Base-by-base conservation (phyloP, 2,329 filamentous ascomycete genomes). In the Colletotrichum falcatum region DNA sequence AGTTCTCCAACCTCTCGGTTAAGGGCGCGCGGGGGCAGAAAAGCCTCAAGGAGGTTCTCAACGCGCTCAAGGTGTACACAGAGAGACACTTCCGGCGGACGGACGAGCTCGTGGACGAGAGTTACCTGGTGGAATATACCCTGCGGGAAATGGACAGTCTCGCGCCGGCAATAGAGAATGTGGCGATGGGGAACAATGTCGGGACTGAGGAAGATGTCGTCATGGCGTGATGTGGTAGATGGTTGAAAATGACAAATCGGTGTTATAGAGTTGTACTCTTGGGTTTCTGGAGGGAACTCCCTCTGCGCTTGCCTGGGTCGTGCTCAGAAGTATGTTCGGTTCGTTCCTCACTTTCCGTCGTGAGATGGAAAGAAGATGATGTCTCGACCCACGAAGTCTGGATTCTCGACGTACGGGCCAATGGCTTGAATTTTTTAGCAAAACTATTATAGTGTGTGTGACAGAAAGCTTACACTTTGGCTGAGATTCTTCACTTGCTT, bases 71-170 rank as follows among this genome's bases (percentile, higher is more conserved):
- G 75, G 93, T 92, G 20, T 98, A 99, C 79, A 97, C 95, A 0
- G 94, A 98, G 81, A 88, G 95, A 74, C 96, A 99, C 80, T 98
- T 97, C 80, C 92, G 91, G 80, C 88, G 95, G 65, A 88, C 96
- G 75, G 95, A 97, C 79, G 95, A 97, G 77, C 83, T 98, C 75
- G 90, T 95, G 49, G 95, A 98, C 78, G 96, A 98, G 84, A 97
- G 95, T 78, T 98, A 95, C 81, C 82, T 99, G 76, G 89, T 98
- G 49, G 94, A 97, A 81, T 98, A 97, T 87, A 97, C 95, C 73
- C 84, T 98, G 73, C 88, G 91, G 77, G 93, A 97, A 83, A 98
- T 98, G 95, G 94, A 97, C 77, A 92, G 87, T 79, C 86, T 91
- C 72, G 85, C 84, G 49, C 86, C 87, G 9, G 76, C 81, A 54